Evolutionary conservation across 1,284 basidiomycete genomes (phyloP).

Genomic region (Cutaneotrichosporon mucoides): DNA sequence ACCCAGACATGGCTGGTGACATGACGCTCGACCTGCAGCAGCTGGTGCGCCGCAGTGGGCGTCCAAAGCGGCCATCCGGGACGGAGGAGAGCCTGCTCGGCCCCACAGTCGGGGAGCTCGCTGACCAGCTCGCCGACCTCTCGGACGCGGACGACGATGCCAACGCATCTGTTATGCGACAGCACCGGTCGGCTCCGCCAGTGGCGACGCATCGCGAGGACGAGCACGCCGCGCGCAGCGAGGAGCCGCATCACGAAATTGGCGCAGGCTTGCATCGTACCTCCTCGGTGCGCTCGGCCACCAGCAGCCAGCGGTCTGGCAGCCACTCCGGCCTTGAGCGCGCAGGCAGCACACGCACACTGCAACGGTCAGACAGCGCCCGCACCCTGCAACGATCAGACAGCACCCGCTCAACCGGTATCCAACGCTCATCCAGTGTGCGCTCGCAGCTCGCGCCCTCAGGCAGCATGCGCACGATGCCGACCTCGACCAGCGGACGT

Average conservation of each 20-base stretch:
- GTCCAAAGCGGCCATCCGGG: conserved; percentile 32
- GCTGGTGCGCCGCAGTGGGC: conserved; percentile 27
- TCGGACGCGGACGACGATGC: conserved; percentile 4
- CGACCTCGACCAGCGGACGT: conserved; percentile 4
- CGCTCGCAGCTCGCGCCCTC: neutral
- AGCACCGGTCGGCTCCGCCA: neutral
- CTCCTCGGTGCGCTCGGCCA: neutral
- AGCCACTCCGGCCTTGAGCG: no score
- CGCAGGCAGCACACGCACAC: no score
- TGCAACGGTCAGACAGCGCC: no score
- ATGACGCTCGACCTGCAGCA: conserved; percentile 34
- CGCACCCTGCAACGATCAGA: conserved; percentile 2
- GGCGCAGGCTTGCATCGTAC: neutral
- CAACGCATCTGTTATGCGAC: no score
- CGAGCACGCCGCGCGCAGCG: neutral
- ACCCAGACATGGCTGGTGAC: conserved; percentile 15
- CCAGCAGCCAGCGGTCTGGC: no score
- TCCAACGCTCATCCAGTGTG: neutral
- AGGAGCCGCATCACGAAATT: no score
- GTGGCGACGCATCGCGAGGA: neutral
- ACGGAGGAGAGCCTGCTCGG: conserved; percentile 36
- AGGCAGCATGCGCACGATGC: neutral
- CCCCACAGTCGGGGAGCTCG: neutral
- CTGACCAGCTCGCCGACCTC: conserved; percentile 10
- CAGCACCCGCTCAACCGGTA: neutral